Evolutionary conservation across 2,329 filamentous ascomycete species (phyloP).

Genomic region (Colletotrichum sp.): DNA sequence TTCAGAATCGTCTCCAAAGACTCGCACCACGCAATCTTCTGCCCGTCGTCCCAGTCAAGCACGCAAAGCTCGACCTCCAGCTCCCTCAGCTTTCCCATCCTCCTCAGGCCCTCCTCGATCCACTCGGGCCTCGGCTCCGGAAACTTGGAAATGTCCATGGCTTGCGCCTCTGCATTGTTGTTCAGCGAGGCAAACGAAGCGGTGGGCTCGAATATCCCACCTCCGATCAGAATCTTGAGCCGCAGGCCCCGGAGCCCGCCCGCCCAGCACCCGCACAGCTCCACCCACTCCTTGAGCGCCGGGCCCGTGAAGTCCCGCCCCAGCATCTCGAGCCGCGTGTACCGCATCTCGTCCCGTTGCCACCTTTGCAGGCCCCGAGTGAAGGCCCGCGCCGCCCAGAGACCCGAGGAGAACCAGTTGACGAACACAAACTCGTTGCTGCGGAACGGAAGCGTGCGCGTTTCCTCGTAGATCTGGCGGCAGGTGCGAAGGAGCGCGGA

Average conservation of each 20-base stretch:
- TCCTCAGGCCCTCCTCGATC: conserved; percentile 37
- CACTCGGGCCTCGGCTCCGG: conserved; percentile 25
- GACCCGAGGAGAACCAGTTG: conserved; percentile 50
- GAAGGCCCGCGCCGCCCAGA: conserved; percentile 45
- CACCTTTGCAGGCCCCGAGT: conserved; percentile 38
- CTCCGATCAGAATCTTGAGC: conserved; percentile 39
- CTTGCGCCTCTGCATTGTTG: conserved; percentile 19
- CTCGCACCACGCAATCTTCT: conserved; percentile 41
- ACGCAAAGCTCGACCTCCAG: conserved; percentile 47
- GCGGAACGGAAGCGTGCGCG: conserved; percentile 42
- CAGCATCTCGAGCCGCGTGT: conserved; percentile 45
- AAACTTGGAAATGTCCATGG: conserved; percentile 27
- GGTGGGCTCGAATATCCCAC: conserved; percentile 23
- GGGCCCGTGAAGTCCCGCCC: conserved; percentile 38
- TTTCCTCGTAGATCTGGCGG: conserved; percentile 48
- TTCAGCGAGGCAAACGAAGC: conserved; percentile 11
- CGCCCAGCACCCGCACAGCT: conserved; percentile 39
- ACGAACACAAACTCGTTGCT: conserved; percentile 52
- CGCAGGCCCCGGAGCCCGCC: conserved; percentile 42
- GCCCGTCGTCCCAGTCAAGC: conserved; percentile 31
- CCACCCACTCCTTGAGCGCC: conserved; percentile 37
- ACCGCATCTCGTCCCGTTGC: conserved; percentile 47
- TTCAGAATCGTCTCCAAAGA: conserved; percentile 33
- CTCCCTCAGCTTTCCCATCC: conserved; percentile 34
- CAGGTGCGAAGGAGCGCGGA: conserved; percentile 41